Evolutionary conservation across 345 rosid species (phyloP), one percentile per base, ranked within the genome.

Genomic region (Boechera stricta): DNA sequence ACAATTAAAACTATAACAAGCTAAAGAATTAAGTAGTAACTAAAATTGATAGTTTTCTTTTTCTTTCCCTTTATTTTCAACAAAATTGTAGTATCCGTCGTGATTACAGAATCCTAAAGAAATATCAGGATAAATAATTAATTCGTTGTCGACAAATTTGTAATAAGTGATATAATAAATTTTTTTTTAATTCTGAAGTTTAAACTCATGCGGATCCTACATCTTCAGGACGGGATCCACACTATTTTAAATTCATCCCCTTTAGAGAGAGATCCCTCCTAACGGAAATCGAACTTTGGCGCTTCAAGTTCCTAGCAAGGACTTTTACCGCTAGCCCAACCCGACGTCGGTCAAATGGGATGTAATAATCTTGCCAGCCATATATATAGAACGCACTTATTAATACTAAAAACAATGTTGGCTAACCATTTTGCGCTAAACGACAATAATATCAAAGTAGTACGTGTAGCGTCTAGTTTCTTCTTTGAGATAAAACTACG

Each of bases 311-410:
- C 1, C 1, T 21, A 21, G 21, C 1, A 21, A 21, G 1, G 21
- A 1, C 21, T 21, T 21, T 21, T 21, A 21, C 21, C 21, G 1
- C 1, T 21, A 21, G 21, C 21, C 21, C 21, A 21, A 21, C 21
- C 21, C 21, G 1, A 21, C 21, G 21, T 0, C 0, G 21, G 21
- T 21, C 21, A 16, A 21, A 21, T n/a, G 21, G 21, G 21, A 21
- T 21, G 21, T 21, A 21, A 21, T 21, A 67, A 75, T 75, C 52
- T 58, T 67, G 79, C 71, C 80, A 77, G 80, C 80, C 54, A 62
- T 16, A 49, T 16, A 49, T 16, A 10, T 39, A 39, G n/a, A 49
- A 49, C 4, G 26, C 54, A 49, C 54, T 18, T 16, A 18, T 7
- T 18, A 16, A 49, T 13, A 13, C 24, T 41, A 64, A 68, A 76